These are phyloP conservation scores for Ophiocordyceps sinensis DNA, from an alignment of 2,329 filamentous ascomycete genomes.

Conservation along the genomic window DNA sequence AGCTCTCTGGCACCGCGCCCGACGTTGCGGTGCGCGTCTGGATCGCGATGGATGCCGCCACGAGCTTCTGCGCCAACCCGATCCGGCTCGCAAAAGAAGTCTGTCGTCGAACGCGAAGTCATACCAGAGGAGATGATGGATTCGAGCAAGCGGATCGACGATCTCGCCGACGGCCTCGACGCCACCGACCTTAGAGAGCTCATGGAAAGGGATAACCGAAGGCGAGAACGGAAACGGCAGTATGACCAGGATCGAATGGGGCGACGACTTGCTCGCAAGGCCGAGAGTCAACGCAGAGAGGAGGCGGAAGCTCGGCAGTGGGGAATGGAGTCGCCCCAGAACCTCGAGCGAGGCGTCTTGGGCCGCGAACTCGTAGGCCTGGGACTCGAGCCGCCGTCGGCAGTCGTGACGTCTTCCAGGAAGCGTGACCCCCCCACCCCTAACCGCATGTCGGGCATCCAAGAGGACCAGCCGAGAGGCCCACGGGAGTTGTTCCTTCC, in stretches of 20 bases:
- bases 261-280: conserved; percentile 47
- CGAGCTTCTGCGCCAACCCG: conserved; percentile 30
- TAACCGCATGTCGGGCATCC: conserved; percentile 10
- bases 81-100: conserved; percentile 35
- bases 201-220: conserved; percentile 75
- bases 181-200: conserved; percentile 73
- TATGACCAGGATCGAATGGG: conserved; percentile 54
- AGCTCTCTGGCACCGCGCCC: conserved; percentile 77
- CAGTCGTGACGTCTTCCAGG: conserved; percentile 40
- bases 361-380: conserved; percentile 42
- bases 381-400: conserved; percentile 40
- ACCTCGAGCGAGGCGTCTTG: conserved; percentile 45
- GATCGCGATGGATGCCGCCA: conserved; percentile 40
- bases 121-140: conserved; percentile 47
- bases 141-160: conserved; percentile 47
- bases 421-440: conserved; percentile 18
- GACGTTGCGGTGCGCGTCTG: conserved; percentile 59
- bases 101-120: conserved; percentile 33
- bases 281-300: conserved; percentile 50
- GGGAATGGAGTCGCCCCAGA: conserved; percentile 36
- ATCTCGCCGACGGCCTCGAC: conserved; percentile 74
- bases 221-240: conserved; percentile 59
- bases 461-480: conserved; percentile 7
- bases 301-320: conserved; percentile 37
- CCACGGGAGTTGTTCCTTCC: conserved; percentile 16